Base-by-base conservation (phyloP, 202 grass and related monocot genomes). In the Musa balbisiana region DNA sequence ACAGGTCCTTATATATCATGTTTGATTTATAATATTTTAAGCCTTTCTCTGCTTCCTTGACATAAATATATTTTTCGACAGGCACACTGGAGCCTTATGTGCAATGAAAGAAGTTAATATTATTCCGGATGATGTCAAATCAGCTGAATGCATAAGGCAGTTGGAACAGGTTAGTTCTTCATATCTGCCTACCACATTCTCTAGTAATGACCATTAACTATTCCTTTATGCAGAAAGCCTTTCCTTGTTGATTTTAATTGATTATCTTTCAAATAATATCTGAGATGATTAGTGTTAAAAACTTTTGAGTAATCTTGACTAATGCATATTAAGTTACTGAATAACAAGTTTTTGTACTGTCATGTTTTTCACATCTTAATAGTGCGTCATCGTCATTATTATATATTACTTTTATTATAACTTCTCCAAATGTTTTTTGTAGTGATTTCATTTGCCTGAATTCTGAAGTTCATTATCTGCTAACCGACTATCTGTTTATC, bases 21-120 rank as follows among this genome's bases (percentile, higher is more conserved):
- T 3, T 73, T 64, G 15, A 54, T 73, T 11, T 13, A 3, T 60
- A 15, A n/a, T 43, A 2, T 27, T 25, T 54, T 4, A 52, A 22
- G 20, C 3, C 14, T 20, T 54, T 50, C 23, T 63, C 12, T 54
- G 53, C 49, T 73, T 22, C 10, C 55, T 64, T 49, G 8, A 52
- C 13, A 53, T 26, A 33, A 9, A 17, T 52, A 8, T 10, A 53
- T 27, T 53, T 80, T 64, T 72, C 2, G 20, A 53, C 69, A 97
- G 93, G 81, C 79, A 93, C 55, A 97, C 90, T 81, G 93, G 93
- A 82, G 93, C 93, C 68, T 86, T 93, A 65, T 97, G 93, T 91
- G 93, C 93, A 59, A 97, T 97, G 93, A 97, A 97, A 82, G 93
- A 97, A 80, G 93, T 97, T 15, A 97, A 97, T 87, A 91, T 97